A percentile compares a stretch with the other conserved stretches of the same genome.
phyloP scores from a whole-genome alignment of 116 monocot genomes.

The Posidonia oceanica region DNA sequence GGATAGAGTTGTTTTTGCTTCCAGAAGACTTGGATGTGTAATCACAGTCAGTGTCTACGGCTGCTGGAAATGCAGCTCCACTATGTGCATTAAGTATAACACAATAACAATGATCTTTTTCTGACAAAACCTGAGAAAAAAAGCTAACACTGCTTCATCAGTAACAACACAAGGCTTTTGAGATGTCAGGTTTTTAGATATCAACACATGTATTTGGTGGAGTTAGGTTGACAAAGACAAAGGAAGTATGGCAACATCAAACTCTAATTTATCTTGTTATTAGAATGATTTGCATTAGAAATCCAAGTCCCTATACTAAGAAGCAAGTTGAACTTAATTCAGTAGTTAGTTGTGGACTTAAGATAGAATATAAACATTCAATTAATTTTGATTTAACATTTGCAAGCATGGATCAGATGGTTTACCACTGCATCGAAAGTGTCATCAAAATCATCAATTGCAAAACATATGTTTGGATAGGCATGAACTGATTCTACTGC shows the following conservation, averaged over 20 bases:
- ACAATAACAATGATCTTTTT: constrained; percentile 95
- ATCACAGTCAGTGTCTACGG: neutral
- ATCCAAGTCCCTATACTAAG: too few species aligned
- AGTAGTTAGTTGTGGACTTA: neutral
- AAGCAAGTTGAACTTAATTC: too few species aligned
- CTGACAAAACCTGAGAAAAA: constrained; percentile 63
- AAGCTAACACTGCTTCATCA: neutral
- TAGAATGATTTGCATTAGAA: too few species aligned
- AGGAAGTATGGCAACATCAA: neutral
- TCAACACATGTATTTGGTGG: too few species aligned
- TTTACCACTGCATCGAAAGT: constrained; percentile 97
- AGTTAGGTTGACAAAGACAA: neutral
- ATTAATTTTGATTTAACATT: neutral
- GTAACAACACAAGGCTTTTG: neutral
- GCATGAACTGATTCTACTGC: constrained; percentile 76
- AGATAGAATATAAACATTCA: neutral
- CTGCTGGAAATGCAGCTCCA: constrained; percentile 82
- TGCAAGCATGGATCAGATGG: neutral
- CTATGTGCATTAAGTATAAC: constrained; percentile 89
- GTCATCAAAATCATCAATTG: constrained; percentile 97
- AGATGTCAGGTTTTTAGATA: too few species aligned
- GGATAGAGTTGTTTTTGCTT: neutral
- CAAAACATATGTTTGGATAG: constrained; percentile 95
- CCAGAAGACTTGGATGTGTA: neutral
- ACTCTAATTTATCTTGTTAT: neutral